Base-by-base conservation (phyloP, 2,329 filamentous ascomycete species). In the Diplodia mutila region DNA sequence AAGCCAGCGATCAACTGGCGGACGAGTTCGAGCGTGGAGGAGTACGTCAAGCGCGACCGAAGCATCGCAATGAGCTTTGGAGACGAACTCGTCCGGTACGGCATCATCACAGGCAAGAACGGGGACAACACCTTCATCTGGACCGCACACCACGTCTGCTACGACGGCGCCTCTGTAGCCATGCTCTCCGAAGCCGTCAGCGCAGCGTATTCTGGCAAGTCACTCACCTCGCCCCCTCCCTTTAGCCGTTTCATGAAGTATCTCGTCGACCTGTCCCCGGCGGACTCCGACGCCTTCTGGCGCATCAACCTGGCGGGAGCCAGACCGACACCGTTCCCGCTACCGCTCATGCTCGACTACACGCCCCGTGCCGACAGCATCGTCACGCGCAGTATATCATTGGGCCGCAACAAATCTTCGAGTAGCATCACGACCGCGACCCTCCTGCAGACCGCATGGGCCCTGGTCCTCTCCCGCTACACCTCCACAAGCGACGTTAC, bases 231-330 rank as follows among this genome's bases (percentile, higher is more conserved):
- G 6, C 75, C 9, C 75, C 77, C 55, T 71, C 69, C 21, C 71
- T 69, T 86, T 74, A 82, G 79, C 66, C 75, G 82, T 55, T 85
- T 85, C 69, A 81, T 86, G 71, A 81, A 82, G 68, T 82, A 82
- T 64, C 74, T 86, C n/a, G 75, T 70, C 3, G 76, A 79, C 29
- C 78, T 78, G 11, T 78, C 85, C 61, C 76, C 80, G n/a, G 66
- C 69, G 1, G 75, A 76, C 5, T 78, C 80, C 69, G 74, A 82
- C 61, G 73, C 79, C 3, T 86, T 82, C 71, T 86, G 85, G 85
- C 77, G 75, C 51, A 71, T 76, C 18, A 78, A 83, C 68, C 73
- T 81, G 1, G 64, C 70, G 7, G 75, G 72, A 16, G 70, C 75
- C 21, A 83, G 85, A 48, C 81, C 81, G 1, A 79, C 81, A 42